These are phyloP conservation scores for Vitis labrusca DNA, from an alignment of 164 flowering plant species.

Conservation along the genomic window DNA sequence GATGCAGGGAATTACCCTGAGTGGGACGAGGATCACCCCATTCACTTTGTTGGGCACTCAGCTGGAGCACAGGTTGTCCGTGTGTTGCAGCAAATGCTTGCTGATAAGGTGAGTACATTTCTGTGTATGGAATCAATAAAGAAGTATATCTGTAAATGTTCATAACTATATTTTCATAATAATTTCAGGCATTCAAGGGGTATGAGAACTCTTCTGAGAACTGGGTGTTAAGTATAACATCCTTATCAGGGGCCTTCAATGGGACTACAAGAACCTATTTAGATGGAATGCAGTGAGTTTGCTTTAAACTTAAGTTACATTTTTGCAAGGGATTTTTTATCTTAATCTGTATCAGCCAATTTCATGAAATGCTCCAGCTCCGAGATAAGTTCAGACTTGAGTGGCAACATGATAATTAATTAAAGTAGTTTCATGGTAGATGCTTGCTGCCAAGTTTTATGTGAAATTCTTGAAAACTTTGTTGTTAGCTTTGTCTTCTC, in stretches of 20 bases:
- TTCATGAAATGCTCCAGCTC: background rate
- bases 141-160: background rate
- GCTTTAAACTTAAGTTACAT: background rate
- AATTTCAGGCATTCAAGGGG: conserved; percentile 75
- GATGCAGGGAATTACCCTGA: conserved; percentile 79
- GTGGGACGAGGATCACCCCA: conserved; percentile 97
- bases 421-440: too few species aligned
- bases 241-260: conserved; percentile 94
- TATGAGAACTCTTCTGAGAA: conserved; percentile 78
- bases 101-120: conserved; percentile 67
- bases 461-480: background rate
- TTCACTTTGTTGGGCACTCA: conserved; percentile 97
- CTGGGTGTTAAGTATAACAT: conserved; percentile 90
- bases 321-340: too few species aligned
- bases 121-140: background rate
- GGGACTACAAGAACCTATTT: conserved; percentile 94
- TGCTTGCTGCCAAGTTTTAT: background rate
- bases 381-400: background rate
- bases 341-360: background rate
- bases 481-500: too few species aligned
- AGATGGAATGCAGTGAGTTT: conserved; percentile 95
- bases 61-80: conserved; percentile 98
- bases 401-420: too few species aligned
- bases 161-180: background rate
- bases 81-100: conserved; percentile 97